Conservation (phyloP, 208 protist species). For the Crithidia mellificae region DNA sequence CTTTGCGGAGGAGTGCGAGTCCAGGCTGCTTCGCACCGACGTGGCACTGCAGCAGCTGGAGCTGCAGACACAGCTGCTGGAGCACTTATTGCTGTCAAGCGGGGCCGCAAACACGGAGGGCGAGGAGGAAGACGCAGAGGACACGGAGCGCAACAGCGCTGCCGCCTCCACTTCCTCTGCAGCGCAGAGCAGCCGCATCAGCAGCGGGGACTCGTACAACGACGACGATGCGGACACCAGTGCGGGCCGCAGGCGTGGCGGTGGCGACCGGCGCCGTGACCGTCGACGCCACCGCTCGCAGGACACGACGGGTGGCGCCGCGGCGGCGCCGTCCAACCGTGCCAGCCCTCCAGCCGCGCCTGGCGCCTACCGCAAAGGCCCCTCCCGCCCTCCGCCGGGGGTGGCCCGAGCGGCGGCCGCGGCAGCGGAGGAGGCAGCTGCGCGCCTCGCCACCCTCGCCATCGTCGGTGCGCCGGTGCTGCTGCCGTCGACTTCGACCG, state of each 20-base stretch:
- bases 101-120: conserved; percentile 17
- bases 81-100: conserved; percentile 58
- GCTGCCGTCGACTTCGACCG: conserved; percentile 8
- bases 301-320: neutral
- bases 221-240: neutral
- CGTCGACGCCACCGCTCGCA: neutral
- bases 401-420: conserved; percentile 11
- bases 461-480: conserved; percentile 25
- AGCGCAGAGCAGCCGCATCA: neutral
- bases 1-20: conserved; percentile 76
- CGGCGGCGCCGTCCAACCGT: neutral
- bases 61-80: conserved; percentile 62
- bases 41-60: conserved; percentile 64
- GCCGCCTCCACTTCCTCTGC: too few relatives aligned
- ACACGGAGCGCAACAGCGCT: too few relatives aligned
- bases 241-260: neutral
- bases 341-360: conserved; percentile 2
- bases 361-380: conserved; percentile 17
- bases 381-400: conserved; percentile 16
- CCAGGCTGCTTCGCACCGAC: conserved; percentile 49
- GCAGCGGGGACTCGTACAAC: conserved; percentile 16
- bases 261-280: conserved; percentile 2
- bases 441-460: conserved; percentile 20
- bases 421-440: conserved; percentile 21
- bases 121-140: conserved; percentile 7